Conservation (phyloP, 2,329 filamentous ascomycete genomes). For the Metarhizium anisopliae region DNA sequence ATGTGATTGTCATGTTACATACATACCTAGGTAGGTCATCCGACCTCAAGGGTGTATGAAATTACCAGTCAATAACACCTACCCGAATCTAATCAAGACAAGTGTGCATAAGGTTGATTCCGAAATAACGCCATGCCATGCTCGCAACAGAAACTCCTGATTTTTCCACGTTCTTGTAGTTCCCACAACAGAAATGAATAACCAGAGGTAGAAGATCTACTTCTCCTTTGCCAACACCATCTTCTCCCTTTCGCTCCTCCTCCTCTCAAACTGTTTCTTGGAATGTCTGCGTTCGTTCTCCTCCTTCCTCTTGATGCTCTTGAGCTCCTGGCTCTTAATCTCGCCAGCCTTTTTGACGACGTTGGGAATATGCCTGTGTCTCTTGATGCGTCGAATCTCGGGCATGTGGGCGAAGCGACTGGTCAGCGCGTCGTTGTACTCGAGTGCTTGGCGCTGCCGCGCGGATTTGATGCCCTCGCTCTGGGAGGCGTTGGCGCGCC, state of each 20-base stretch:
- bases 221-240: constrained; percentile 66
- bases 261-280: constrained; percentile 68
- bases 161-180: not conserved
- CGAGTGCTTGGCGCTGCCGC: constrained; percentile 75
- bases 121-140: constrained; percentile 4
- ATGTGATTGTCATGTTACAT: not conserved
- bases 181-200: not conserved
- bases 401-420: constrained; percentile 91
- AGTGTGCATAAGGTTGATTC: not conserved
- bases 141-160: constrained; percentile 6
- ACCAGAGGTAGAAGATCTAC: constrained; percentile 19
- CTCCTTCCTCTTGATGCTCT: constrained; percentile 78
- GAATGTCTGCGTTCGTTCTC: constrained; percentile 93
- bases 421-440: constrained; percentile 82
- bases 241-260: constrained; percentile 81
- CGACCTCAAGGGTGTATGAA: too few species aligned
- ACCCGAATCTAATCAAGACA: not conserved
- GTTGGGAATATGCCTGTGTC: constrained; percentile 86
- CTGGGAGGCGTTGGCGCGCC: constrained; percentile 78
- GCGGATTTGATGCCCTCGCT: constrained; percentile 79
- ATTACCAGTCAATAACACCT: too few species aligned
- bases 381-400: constrained; percentile 81
- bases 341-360: constrained; percentile 91
- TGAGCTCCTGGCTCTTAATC: constrained; percentile 87
- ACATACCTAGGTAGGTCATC: too few species aligned